Evolutionary conservation across 1,284 basidiomycete species (phyloP), one percentile per base, ranked within the genome.

Genomic region (Cryptococcus sp.): DNA sequence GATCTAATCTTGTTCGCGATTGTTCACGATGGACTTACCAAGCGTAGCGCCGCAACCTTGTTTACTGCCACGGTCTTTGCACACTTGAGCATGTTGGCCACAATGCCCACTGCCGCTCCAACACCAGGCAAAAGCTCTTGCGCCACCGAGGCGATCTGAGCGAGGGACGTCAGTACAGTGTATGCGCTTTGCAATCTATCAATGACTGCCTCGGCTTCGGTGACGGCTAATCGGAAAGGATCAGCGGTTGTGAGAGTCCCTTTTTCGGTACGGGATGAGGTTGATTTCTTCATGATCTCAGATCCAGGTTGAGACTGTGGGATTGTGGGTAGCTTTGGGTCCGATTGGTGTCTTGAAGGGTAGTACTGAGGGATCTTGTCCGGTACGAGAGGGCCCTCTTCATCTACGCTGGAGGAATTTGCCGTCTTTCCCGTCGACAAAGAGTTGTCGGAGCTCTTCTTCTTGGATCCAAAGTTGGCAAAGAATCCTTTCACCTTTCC

Each of bases 21-120:
- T n/a, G n/a, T n/a, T n/a, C n/a, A n/a, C n/a, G 9, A 19, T 3
- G n/a, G n/a, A 55, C 61, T 48, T 32, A 62, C 62, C 48, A 64
- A 43, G n/a, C 62, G 46, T 3, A 66, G 42, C 7, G 62, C 57
- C 19, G 64, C 57, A 9, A 66, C 61, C 31, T 52, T 60, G 14
- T 56, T 58, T 3, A 66, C 48, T 0, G 48, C 39, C 11, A 62
- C 53, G 10, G 52, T 54, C 37, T 56, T 43, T 2, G 64, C 62
- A 5, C 47, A 43, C 11, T 50, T 47, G 22, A 63, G 24, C 59
- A 67, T 61, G 10, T 45, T 22, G 1, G 52, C 50, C 7, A 67
- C 52, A 16, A 63, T 46, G 11, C 44, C 46, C 2, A 59, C 55
- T 1, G 57, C 63, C 39, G 60, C 52, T 14, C 58, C 62, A 4